Conservation (phyloP, 2,329 filamentous ascomycete species). For the Ophiostoma sp. region DNA sequence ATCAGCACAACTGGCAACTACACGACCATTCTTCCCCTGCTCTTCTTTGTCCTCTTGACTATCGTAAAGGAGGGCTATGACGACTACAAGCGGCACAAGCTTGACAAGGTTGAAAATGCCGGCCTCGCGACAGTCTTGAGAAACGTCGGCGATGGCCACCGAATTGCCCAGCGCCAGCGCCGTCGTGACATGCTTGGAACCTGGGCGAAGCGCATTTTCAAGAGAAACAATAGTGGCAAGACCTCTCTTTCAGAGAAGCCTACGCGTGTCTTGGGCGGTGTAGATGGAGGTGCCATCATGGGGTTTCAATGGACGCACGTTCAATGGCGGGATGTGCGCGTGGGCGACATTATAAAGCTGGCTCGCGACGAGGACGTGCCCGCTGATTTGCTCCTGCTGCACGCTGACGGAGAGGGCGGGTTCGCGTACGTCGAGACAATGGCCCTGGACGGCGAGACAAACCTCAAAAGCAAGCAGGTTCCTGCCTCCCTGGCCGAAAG, state of each 20-base stretch:
- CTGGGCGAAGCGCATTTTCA: neutral
- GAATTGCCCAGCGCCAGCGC: neutral
- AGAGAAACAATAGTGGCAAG: neutral
- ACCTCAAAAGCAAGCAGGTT: constrained; percentile 69
- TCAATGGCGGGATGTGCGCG: constrained; percentile 44
- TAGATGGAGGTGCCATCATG: constrained; percentile 2
- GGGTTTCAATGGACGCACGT: constrained; percentile 42
- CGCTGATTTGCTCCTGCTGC: constrained; percentile 74
- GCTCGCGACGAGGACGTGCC: constrained; percentile 71
- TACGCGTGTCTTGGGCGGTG: constrained; percentile 14
- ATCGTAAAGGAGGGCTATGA: constrained; percentile 85
- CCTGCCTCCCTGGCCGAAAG: constrained; percentile 51
- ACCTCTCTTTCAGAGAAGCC: neutral
- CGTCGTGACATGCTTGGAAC: neutral
- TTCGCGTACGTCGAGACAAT: constrained; percentile 81
- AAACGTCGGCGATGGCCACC: constrained; percentile 15
- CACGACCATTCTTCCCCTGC: constrained; percentile 66
- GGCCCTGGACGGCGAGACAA: constrained; percentile 78
- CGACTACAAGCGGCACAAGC: constrained; percentile 70
- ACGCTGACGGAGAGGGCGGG: constrained; percentile 70
- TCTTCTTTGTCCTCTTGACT: constrained; percentile 73
- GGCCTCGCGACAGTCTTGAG: constrained; percentile 45
- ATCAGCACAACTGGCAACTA: constrained; percentile 70
- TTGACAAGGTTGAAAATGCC: constrained; percentile 77
- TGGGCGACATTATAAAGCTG: constrained; percentile 47